phyloP scores from a whole-genome alignment of 2,329 filamentous ascomycete species.

The Corynespora cassiicola region DNA sequence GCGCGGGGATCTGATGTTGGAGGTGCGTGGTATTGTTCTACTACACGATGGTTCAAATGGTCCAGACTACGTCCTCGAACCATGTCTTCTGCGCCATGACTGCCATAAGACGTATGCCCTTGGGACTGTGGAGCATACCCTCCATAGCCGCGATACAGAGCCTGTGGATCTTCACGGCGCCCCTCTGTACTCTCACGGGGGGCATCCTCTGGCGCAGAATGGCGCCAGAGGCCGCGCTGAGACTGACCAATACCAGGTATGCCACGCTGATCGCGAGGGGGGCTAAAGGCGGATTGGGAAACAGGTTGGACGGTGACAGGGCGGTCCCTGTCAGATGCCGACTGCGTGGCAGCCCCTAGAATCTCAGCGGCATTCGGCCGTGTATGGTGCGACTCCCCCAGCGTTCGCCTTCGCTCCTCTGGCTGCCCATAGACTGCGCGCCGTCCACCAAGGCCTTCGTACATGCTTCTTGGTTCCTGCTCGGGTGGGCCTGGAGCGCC shows the following conservation, averaged over 20 bases:
- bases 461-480: constrained; percentile 26
- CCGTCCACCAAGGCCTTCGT: constrained; percentile 32
- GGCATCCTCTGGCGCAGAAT: constrained; percentile 30
- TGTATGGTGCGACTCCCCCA: constrained; percentile 43
- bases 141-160: constrained; percentile 38
- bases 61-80: constrained; percentile 40
- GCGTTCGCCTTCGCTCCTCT: constrained; percentile 42
- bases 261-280: constrained; percentile 36
- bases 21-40: constrained; percentile 47
- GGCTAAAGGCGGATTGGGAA: constrained; percentile 45
- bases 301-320: constrained; percentile 48
- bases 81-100: constrained; percentile 35
- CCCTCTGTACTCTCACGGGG: constrained; percentile 32
- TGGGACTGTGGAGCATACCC: constrained; percentile 33
- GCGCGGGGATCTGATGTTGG: constrained; percentile 47
- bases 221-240: constrained; percentile 38
- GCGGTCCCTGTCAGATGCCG: constrained; percentile 34
- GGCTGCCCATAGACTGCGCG: constrained; percentile 33
- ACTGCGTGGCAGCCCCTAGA: constrained; percentile 27
- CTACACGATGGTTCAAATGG: constrained; percentile 36
- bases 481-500: constrained; percentile 31
- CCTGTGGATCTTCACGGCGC: constrained; percentile 37
- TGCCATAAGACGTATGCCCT: constrained; percentile 28
- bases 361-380: constrained; percentile 42
- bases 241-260: constrained; percentile 23